Conservation (phyloP, 2,329 filamentous ascomycete genomes). For the Aspergillus fumigatus region DNA sequence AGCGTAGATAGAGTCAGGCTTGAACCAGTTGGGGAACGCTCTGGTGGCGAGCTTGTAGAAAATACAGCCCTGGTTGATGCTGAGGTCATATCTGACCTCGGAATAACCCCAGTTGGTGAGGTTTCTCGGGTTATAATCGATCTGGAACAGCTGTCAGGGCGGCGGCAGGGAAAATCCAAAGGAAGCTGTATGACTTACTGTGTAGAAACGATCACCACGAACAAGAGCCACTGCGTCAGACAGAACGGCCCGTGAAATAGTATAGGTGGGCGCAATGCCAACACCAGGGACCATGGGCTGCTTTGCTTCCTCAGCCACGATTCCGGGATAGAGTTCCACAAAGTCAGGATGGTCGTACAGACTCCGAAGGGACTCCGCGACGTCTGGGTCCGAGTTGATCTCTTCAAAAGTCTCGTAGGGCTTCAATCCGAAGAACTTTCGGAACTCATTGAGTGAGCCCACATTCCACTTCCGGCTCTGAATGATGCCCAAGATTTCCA, state of each 20-base stretch:
- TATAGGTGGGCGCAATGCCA: conserved; percentile 71
- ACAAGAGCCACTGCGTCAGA: conserved; percentile 77
- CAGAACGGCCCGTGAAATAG: conserved; percentile 69
- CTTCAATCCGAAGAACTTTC: conserved; percentile 74
- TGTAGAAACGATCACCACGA: conserved; percentile 74
- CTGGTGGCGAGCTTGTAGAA: conserved; percentile 80
- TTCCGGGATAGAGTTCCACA: conserved; percentile 75
- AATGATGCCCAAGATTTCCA: conserved; percentile 77
- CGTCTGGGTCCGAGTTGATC: conserved; percentile 71
- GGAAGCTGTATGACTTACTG: conserved; percentile 29
- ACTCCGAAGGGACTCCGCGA: conserved; percentile 61
- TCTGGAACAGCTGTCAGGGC: conserved; percentile 12
- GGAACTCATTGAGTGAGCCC: conserved; percentile 77
- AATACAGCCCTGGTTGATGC: conserved; percentile 73
- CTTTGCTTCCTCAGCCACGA: conserved; percentile 73
- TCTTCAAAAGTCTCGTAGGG: conserved; percentile 74
- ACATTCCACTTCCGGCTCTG: conserved; percentile 74
- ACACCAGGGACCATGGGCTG: conserved; percentile 68
- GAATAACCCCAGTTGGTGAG: conserved; percentile 82
- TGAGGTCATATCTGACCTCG: conserved; percentile 67
- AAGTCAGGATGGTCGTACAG: conserved; percentile 69
- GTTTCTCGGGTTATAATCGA: conserved; percentile 68
- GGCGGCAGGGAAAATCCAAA: conserved; percentile 19
- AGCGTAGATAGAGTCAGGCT: conserved; percentile 71
- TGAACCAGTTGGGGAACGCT: conserved; percentile 77